phyloP scores from a whole-genome alignment of 768 basidiomycete genomes.

The Boletellus sp. region DNA sequence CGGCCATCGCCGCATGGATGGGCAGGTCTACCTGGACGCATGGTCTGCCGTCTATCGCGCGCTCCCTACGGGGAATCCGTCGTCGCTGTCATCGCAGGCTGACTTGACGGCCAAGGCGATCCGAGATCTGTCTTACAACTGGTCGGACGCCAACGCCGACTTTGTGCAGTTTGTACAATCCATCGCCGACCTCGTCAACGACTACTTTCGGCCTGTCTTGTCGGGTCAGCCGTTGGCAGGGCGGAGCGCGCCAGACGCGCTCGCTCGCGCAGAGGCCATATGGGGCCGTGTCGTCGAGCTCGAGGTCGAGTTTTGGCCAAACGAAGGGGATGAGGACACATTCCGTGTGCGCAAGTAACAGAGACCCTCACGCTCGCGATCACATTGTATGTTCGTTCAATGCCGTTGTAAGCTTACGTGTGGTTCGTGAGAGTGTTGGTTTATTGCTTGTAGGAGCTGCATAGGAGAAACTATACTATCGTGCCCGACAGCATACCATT shows the following conservation, averaged over 20 bases:
- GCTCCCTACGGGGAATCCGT: background rate
- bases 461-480: too few species aligned
- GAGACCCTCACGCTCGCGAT: too few species aligned
- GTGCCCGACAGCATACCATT: too few species aligned
- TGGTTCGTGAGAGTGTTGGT: too few species aligned
- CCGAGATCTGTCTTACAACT: conserved; percentile 54
- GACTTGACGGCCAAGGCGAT: conserved; percentile 33
- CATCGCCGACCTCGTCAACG: conserved; percentile 46
- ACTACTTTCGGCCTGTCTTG: conserved; percentile 34
- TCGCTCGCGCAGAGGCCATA: conserved; percentile 42
- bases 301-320: conserved; percentile 60
- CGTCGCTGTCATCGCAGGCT: background rate
- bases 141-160: conserved; percentile 47
- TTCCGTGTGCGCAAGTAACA: conserved; percentile 2
- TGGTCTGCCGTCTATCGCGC: conserved; percentile 50
- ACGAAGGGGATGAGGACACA: conserved; percentile 34
- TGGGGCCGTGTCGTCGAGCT: conserved; percentile 60
- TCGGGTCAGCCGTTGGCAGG: conserved; percentile 23
- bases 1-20: background rate
- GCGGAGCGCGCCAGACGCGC: conserved; percentile 6
- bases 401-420: too few species aligned
- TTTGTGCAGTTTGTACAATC: conserved; percentile 52
- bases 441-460: too few species aligned
- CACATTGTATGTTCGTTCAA: too few species aligned
- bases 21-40: conserved; percentile 64